Percentiles rank a stretch among this genome's conserved stretches.
Evolutionary conservation across 768 basidiomycete species (phyloP).

Genomic region (Lentinula raphanica): DNA sequence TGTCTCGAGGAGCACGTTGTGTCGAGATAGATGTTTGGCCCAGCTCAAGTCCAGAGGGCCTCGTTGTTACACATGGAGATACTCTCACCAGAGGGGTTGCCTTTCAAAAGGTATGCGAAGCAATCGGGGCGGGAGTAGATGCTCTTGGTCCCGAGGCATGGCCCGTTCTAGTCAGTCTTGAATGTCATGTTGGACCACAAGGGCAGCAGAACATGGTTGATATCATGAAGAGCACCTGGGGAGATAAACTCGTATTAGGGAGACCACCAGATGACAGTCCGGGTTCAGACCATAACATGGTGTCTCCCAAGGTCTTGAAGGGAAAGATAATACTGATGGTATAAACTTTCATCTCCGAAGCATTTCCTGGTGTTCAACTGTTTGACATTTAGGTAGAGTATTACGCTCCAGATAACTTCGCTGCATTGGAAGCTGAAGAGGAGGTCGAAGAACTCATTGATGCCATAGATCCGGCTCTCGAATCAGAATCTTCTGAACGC

Average conservation of each 20-base stretch:
- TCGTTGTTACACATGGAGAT: constrained; percentile 57
- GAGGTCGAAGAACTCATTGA: constrained; percentile 22
- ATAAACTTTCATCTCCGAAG: constrained; percentile 7
- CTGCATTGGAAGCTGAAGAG: constrained; percentile 10
- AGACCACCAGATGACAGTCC: constrained; percentile 15
- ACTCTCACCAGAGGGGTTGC: constrained; percentile 50
- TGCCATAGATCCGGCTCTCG: constrained; percentile 4
- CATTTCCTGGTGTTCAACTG: not conserved
- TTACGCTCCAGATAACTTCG: constrained; percentile 29
- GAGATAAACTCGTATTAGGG: constrained; percentile 41
- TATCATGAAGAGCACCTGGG: constrained; percentile 48
- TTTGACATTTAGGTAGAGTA: constrained; percentile 43
- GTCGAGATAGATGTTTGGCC: constrained; percentile 68
- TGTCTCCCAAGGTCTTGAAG: constrained; percentile 41
- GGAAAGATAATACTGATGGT: constrained; percentile 61
- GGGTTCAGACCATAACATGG: constrained; percentile 22
- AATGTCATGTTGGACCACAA: constrained; percentile 52
- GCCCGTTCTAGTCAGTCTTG: constrained; percentile 57
- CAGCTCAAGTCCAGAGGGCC: constrained; percentile 39
- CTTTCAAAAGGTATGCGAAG: constrained; percentile 47
- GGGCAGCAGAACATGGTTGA: constrained; percentile 50
- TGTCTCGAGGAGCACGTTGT: constrained; percentile 47
- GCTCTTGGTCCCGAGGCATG: constrained; percentile 37
- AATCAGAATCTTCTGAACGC: not conserved
- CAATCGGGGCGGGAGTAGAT: constrained; percentile 33